Evolutionary conservation across 2,329 filamentous ascomycete genomes (phyloP).

Genomic region (Epichloe sylvatica): DNA sequence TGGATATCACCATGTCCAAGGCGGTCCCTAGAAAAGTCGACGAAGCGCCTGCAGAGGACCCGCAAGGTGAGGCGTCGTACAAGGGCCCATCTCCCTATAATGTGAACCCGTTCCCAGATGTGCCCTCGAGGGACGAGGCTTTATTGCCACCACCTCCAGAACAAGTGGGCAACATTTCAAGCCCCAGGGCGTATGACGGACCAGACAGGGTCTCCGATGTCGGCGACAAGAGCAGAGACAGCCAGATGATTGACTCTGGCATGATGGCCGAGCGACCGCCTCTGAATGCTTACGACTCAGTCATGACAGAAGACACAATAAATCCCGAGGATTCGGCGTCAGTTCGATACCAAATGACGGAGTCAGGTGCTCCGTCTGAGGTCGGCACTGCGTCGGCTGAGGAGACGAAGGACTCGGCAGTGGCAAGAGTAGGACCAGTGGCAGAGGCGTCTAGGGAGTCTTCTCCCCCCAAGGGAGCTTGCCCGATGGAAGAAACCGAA

Average conservation of each 20-base stretch:
- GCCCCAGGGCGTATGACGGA: slow-evolving; percentile 18
- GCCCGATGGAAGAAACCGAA: slow-evolving; percentile 7
- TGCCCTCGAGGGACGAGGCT: slow-evolving; percentile 7
- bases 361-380: slow-evolving; percentile 17
- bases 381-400: slow-evolving; percentile 12
- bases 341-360: slow-evolving; percentile 15
- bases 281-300: slow-evolving; percentile 18
- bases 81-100: background rate
- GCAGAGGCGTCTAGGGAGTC: background rate
- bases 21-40: background rate
- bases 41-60: slow-evolving; percentile 5
- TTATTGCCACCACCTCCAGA: slow-evolving; percentile 24
- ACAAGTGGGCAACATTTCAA: slow-evolving; percentile 26
- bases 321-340: slow-evolving; percentile 27
- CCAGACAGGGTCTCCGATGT: slow-evolving; percentile 12
- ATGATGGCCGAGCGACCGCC: slow-evolving; percentile 10
- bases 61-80: background rate
- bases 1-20: slow-evolving; percentile 9
- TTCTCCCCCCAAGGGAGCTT: slow-evolving; percentile 7
- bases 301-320: slow-evolving; percentile 24
- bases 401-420: slow-evolving; percentile 9
- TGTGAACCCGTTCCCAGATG: background rate
- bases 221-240: slow-evolving; percentile 15
- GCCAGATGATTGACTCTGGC: slow-evolving; percentile 11
- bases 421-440: slow-evolving; percentile 3